Percentiles rank a stretch among this genome's conserved stretches.
phyloP scores from a whole-genome alignment of 1,284 basidiomycete genomes.

The Sphaerobolus stellatus region DNA sequence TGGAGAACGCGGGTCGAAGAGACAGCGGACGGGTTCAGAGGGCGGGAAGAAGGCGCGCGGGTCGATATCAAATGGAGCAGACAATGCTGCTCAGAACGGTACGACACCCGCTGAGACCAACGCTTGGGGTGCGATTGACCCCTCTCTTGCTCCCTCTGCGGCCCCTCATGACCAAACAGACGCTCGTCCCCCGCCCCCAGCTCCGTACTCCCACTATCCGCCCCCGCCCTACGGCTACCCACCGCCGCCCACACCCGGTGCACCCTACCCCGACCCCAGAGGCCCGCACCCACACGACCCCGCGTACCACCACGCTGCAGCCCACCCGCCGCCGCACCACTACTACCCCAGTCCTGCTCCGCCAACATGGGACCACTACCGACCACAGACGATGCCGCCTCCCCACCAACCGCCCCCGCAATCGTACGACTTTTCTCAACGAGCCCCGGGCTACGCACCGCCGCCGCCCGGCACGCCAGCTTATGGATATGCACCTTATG shows the following conservation, averaged over 20 bases:
- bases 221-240: neutral
- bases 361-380: constrained; percentile 5
- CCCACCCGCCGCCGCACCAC: constrained; percentile 8
- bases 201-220: constrained; percentile 13
- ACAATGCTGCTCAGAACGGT: neutral
- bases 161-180: constrained; percentile 12
- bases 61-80: neutral
- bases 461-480: constrained; percentile 7
- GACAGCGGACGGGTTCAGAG: neutral
- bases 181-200: neutral
- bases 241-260: neutral
- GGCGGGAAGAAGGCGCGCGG: neutral
- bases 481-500: neutral
- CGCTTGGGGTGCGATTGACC: neutral
- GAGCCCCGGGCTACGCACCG: neutral
- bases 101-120: neutral
- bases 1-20: neutral
- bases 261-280: constrained; percentile 14
- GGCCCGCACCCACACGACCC: constrained; percentile 16
- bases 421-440: neutral
- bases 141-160: constrained; percentile 11
- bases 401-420: constrained; percentile 15
- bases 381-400: constrained; percentile 8
- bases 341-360: constrained; percentile 15
- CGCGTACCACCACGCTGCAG: constrained; percentile 13